Evolutionary conservation across 306 rosid species (phyloP).

Genomic region (Corylus avellana): DNA sequence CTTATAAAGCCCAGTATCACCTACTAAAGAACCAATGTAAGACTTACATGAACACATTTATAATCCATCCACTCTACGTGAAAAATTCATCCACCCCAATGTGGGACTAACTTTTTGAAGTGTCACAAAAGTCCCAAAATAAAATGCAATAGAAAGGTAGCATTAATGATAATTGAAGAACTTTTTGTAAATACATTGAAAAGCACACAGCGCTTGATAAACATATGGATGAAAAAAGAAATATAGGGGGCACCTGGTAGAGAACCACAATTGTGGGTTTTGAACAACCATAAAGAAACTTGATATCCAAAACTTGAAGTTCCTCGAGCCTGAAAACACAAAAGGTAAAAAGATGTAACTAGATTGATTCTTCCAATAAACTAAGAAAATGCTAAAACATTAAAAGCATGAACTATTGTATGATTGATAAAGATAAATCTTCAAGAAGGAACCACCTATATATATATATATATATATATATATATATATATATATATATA

Average conservation of each 20-base stretch:
- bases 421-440: neutral
- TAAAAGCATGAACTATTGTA: neutral
- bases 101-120: no score
- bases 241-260: slow-evolving; percentile 61
- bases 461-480: no score
- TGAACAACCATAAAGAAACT: slow-evolving; percentile 93
- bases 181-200: neutral
- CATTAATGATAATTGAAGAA: neutral
- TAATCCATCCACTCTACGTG: no score
- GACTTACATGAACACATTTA: no score
- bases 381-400: neutral
- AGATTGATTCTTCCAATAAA: neutral
- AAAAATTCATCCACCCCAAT: no score
- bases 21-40: no score
- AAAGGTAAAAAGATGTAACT: neutral
- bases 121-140: no score
- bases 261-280: slow-evolving; percentile 98
- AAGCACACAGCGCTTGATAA: slow-evolving; percentile 13
- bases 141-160: neutral
- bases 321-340: slow-evolving; percentile 91
- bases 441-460: neutral
- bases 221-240: slow-evolving; percentile 1
- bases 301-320: slow-evolving; percentile 96
- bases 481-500: no score
- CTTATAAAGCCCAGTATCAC: no score